Conservation (phyloP, 2,329 filamentous ascomycete species). For the Hypoxylon sp. region DNA sequence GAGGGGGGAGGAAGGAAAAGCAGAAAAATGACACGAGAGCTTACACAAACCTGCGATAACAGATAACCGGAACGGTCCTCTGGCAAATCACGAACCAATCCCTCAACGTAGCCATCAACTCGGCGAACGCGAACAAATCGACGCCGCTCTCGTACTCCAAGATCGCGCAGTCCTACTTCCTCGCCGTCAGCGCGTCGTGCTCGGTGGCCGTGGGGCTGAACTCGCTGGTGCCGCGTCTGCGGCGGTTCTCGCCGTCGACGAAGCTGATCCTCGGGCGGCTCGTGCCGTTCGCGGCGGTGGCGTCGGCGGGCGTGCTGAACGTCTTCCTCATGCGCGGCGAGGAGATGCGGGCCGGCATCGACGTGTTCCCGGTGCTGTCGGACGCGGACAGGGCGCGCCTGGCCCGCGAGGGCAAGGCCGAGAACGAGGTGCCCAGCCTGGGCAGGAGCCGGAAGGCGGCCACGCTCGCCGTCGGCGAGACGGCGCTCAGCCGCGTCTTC, state of each 20-base stretch:
- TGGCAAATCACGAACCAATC: conserved; percentile 99
- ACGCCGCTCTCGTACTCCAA: conserved; percentile 83
- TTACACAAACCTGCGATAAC: conserved; percentile 24
- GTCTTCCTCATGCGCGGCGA: conserved; percentile 98
- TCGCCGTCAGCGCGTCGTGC: conserved; percentile 93
- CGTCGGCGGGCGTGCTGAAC: conserved; percentile 88
- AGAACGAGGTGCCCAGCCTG: conserved; percentile 73
- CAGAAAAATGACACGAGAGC: too few relatives aligned
- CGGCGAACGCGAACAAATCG: conserved; percentile 97
- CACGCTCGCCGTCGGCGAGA: conserved; percentile 89
- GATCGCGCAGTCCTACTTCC: conserved; percentile 87
- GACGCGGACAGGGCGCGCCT: conserved; percentile 71
- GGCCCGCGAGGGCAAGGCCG: conserved; percentile 65
- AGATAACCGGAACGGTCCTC: conserved; percentile 84
- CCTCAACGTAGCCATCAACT: conserved; percentile 97
- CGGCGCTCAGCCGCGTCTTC: conserved; percentile 87
- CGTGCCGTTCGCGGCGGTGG: conserved; percentile 95
- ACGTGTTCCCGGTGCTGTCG: conserved; percentile 84
- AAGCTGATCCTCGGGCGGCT: conserved; percentile 82
- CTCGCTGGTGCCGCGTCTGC: conserved; percentile 84
- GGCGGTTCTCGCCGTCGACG: conserved; percentile 76
- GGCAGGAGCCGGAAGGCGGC: conserved; percentile 91
- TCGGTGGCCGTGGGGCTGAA: conserved; percentile 93
- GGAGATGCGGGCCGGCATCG: conserved; percentile 92
- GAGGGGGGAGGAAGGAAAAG: too few relatives aligned